These are phyloP conservation scores for Tympanopsis confertula DNA, from an alignment of 2,329 filamentous ascomycete species.

Conservation along the genomic window DNA sequence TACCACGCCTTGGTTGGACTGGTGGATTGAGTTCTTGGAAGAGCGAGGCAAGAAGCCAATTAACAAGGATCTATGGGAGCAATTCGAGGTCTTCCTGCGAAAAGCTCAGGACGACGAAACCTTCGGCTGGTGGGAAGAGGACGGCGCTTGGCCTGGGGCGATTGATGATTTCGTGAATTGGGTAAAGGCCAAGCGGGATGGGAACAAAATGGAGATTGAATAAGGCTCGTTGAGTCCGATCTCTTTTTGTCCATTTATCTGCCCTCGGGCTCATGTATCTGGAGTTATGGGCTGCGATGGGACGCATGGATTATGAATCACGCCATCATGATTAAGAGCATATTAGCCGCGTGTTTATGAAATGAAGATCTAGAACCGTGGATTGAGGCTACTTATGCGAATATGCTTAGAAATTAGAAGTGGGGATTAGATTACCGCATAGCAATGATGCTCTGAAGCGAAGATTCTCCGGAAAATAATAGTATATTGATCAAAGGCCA, in stretches of 20 bases:
- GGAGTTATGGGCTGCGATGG: too few species aligned
- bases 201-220: not conserved
- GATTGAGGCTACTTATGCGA: too few species aligned
- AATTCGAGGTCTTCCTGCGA: not conserved
- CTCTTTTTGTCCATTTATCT: too few species aligned
- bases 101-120: not conserved
- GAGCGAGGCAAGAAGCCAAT: not conserved
- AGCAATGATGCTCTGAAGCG: too few species aligned
- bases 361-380: too few species aligned
- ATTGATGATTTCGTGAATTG: not conserved
- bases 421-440: not conserved
- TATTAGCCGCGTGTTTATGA: too few species aligned
- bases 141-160: not conserved
- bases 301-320: too few species aligned
- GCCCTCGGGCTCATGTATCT: too few species aligned
- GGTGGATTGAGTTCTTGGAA: not conserved
- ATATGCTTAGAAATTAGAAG: not conserved
- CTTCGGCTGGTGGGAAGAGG: not conserved
- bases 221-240: too few species aligned
- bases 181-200: not conserved
- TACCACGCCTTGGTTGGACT: conserved; percentile 1
- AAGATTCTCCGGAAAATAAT: not conserved
- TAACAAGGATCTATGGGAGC: conserved; percentile 1
- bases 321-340: too few species aligned
- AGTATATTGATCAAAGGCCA: not conserved